Evolutionary conservation across 306 rosid species (phyloP).

Genomic region (Nissolia schottii): DNA sequence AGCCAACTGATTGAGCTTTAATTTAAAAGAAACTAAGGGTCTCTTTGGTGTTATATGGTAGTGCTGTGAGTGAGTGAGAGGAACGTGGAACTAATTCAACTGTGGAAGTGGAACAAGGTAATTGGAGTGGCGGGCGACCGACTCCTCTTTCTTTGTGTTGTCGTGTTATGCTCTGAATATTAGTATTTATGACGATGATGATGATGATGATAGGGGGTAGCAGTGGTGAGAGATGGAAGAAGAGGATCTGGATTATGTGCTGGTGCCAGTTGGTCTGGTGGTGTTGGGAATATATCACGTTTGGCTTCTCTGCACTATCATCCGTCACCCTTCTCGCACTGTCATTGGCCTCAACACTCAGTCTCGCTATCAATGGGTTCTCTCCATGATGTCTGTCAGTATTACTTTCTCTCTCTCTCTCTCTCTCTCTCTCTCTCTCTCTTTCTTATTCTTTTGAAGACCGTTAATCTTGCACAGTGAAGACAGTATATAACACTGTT

Average conservation of each 20-base stretch:
- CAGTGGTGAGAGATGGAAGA: conserved; percentile 48
- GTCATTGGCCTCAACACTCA: conserved; percentile 77
- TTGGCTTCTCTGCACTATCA: conserved; percentile 60
- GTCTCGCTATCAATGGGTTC: conserved; percentile 80
- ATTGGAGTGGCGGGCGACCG: not conserved
- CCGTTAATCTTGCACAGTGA: not conserved
- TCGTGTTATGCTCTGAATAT: too few species aligned
- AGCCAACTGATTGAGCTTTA: too few species aligned
- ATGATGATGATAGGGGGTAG: too few species aligned
- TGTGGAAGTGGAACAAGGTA: not conserved
- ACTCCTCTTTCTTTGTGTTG: too few species aligned
- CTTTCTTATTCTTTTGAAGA: not conserved
- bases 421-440: conserved; percentile 11
- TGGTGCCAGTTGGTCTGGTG: conserved; percentile 71
- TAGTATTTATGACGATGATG: too few species aligned
- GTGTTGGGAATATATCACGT: conserved; percentile 53
- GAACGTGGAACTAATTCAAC: not conserved
- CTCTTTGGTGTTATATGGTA: too few species aligned
- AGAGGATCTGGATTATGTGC: conserved; percentile 45
- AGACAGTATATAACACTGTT: not conserved
- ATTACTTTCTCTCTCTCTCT: not conserved
- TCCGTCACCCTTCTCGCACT: conserved; percentile 53
- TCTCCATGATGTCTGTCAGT: conserved; percentile 74
- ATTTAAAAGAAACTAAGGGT: too few species aligned
- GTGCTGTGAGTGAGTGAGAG: not conserved